Evolutionary conservation across 176 grass and related monocot genomes (phyloP).

Genomic region (Pharus latifolius): DNA sequence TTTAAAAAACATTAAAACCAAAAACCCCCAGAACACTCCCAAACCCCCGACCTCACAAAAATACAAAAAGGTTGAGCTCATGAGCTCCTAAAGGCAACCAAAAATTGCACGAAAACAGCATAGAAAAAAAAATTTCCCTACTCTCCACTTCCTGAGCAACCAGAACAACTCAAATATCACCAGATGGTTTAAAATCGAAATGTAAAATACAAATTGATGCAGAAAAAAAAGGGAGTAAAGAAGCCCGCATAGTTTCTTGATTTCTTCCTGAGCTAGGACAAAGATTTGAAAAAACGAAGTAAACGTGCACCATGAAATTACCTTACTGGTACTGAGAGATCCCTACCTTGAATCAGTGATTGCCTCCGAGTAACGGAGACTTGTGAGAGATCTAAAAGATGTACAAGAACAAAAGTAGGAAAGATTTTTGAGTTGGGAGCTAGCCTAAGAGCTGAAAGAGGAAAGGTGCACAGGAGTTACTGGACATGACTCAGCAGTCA

Average conservation of each 20-base stretch:
- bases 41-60: background rate
- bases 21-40: background rate
- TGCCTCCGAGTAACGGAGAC: background rate
- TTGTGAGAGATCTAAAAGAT: conserved; percentile 29
- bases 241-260: no score
- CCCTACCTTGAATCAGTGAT: background rate
- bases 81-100: background rate
- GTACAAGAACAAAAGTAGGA: no score
- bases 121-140: background rate
- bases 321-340: background rate
- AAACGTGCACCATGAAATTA: background rate
- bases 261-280: no score
- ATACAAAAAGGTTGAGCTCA: background rate
- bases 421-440: no score
- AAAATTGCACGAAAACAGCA: background rate
- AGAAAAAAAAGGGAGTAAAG: background rate
- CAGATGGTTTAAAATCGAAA: background rate
- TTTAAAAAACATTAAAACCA: no score
- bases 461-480: no score
- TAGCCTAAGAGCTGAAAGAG: no score
- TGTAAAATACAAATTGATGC: no score
- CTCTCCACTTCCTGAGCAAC: background rate
- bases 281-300: no score
- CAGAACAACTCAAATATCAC: background rate
- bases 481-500: no score